Base-by-base conservation (phyloP, 2,329 filamentous ascomycete genomes). In the Aspergillus fructus region DNA sequence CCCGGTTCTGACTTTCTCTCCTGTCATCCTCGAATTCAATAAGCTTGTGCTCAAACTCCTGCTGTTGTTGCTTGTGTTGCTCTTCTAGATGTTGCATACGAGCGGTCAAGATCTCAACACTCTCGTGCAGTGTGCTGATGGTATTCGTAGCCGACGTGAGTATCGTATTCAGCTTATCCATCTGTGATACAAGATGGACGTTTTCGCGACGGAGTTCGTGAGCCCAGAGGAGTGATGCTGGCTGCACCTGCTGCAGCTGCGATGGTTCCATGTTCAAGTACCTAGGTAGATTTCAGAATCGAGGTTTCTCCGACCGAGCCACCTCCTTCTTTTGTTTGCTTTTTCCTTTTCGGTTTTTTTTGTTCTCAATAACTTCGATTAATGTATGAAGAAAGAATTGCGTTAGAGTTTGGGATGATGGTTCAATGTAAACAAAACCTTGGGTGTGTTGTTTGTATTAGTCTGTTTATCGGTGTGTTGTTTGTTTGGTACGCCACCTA, bases 181-280 rank as follows among this genome's bases (percentile, higher is more conserved):
- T 58, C 24, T 67, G 64, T 12, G 67, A 58, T 17, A 68, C 59
- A 8, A 75, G 65, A 27, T 66, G 64, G 43, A 68, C 64, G 57
- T 75, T 70, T 56, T 74, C 71, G 19, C 72, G 72, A 17, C 70
- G 71, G n/a, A 76, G 64, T 52, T 76, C 68, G 59, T 75, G 68
- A 5, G 70, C 72, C 74, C 73, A 76, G 50, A 76, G 71, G 21
- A 76, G 64, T 7, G 69, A 64, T 56, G 62, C 24, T 23, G 42
- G 24, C 19, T 24, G 21, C 19, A 45, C 39, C n/a, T 42, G 6
- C n/a, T 45, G 41, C 42, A 15, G 21, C 19, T 45, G 42, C 27
- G 27, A 30, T 11, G 27, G 27, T 9, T 60, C 17, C 46, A 52
- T 47, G 5, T n/a, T 43, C 5, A 34, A 49, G 7, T 23, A 17